Evolutionary conservation across 2,329 filamentous ascomycete genomes (phyloP), one percentile per base, ranked within the genome.

Genomic region (Colletotrichum cereale): DNA sequence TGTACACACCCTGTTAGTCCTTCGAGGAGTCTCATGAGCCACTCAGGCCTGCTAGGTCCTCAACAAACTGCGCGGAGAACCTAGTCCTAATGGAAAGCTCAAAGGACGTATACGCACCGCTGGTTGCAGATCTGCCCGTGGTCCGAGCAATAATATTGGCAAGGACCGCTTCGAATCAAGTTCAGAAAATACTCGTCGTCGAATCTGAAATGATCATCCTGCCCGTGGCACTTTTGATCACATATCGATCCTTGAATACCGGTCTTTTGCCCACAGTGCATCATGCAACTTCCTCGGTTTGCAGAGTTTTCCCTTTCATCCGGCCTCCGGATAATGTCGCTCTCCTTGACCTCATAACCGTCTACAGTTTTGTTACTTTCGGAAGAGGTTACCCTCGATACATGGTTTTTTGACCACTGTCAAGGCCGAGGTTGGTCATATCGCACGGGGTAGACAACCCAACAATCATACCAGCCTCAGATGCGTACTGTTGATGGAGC

Each of bases 341-440:
- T 97, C 78, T 97, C 94, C 76, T 97, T 94, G 16, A 95, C 95
- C 79, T 97, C 95, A 77, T 96, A 97, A 0, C 92, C 93, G 77
- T 97, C 95, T 0, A 98, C 93, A 0, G 95, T 97, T 97, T 38
- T 71, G 77, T 10, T 29, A 29, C 21, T 36, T 57, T 21, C 24
- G 62, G 14, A 81, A 79, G 4, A 91, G 79, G 7, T 82, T 79
- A 18, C 82, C 84, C 0, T 90, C 76, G 2, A 97, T 85, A 2
- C 86, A 82, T 74, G 92, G 92, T n/a, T 55, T 91, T 87, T 77
- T 98, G 95, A 0, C 93, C 95, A 53, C 93, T 94, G 84, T 97
- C 98, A 77, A 96, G 97, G 0, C 94, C 96, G 61, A 98, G 81
- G 3, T 97, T 84, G 0, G 94, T 97, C 67, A 97, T 95, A 7